Evolutionary conservation across 1,139 yeast genomes (phyloP).

Genomic region (Scheffersomyces illinoinensis): DNA sequence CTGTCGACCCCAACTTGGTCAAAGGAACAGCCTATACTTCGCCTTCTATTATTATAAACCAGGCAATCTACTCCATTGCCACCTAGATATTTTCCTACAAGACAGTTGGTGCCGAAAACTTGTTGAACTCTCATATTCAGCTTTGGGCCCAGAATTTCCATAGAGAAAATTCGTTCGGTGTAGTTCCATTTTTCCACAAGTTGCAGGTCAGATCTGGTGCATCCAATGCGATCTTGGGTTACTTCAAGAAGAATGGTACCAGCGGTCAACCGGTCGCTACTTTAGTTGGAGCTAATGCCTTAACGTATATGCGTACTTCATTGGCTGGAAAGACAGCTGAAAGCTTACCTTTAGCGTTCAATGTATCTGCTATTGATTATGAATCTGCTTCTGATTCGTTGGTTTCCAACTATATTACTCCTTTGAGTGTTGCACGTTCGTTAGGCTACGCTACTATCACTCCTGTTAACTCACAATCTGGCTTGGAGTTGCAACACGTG

Average conservation of each 20-base stretch:
- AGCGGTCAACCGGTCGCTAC: slow-evolving; percentile 48
- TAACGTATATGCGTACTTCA: slow-evolving; percentile 64
- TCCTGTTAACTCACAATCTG: slow-evolving; percentile 53
- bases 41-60: slow-evolving; percentile 65
- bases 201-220: slow-evolving; percentile 87
- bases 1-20: slow-evolving; percentile 56
- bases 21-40: slow-evolving; percentile 56
- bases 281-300: slow-evolving; percentile 67
- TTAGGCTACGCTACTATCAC: slow-evolving; percentile 73
- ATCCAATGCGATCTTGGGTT: slow-evolving; percentile 77
- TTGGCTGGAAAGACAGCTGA: slow-evolving; percentile 38
- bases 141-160: slow-evolving; percentile 59
- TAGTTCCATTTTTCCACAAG: slow-evolving; percentile 56
- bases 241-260: slow-evolving; percentile 46
- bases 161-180: slow-evolving; percentile 54
- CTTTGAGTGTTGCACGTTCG: slow-evolving; percentile 62
- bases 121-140: slow-evolving; percentile 60
- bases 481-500: slow-evolving; percentile 64
- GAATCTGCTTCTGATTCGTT: slow-evolving; percentile 52
- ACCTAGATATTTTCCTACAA: slow-evolving; percentile 71
- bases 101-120: slow-evolving; percentile 60
- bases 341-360: slow-evolving; percentile 64
- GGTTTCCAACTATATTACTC: slow-evolving; percentile 66
- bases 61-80: slow-evolving; percentile 63
- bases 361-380: slow-evolving; percentile 74